Conservation (phyloP, 305 asterid genomes). For the Solanum hybrid region DNA sequence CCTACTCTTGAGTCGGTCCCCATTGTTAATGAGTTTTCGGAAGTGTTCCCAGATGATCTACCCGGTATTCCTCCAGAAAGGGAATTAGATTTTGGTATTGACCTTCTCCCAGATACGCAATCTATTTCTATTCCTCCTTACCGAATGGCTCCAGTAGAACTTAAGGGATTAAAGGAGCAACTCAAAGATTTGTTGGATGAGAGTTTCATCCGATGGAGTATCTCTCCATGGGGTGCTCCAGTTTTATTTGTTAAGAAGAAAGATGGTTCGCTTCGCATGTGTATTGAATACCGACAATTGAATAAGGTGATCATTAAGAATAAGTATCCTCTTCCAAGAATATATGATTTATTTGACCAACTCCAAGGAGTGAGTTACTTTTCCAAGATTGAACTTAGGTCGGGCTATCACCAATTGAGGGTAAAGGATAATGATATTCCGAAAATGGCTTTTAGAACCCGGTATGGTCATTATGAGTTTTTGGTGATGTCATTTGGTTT, state of each 20-base stretch:
- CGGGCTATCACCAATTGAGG: neutral
- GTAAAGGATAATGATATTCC: neutral
- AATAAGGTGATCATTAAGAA: neutral
- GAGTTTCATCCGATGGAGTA: neutral
- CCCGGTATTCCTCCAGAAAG: neutral
- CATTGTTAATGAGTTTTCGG: no score
- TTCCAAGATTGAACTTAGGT: neutral
- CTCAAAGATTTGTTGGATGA: neutral
- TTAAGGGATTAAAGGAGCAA: no score
- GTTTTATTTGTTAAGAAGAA: no score
- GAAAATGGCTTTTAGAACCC: no score
- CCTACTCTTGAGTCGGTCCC: no score
- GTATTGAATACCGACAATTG: no score
- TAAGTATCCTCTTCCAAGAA: neutral
- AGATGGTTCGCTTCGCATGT: neutral
- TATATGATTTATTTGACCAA: neutral
- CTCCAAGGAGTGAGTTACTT: neutral
- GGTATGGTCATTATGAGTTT: neutral
- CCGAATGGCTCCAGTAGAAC: no score
- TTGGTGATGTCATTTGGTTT: neutral
- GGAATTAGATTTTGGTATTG: no score
- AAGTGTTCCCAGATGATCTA: no score
- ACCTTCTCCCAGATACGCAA: no score
- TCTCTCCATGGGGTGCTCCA: neutral
- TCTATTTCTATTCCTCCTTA: no score